A percentile compares a stretch with the other conserved stretches of the same genome.
phyloP scores from a whole-genome alignment of 1,139 yeast genomes.

The Scheffersomyces parashehatae region DNA sequence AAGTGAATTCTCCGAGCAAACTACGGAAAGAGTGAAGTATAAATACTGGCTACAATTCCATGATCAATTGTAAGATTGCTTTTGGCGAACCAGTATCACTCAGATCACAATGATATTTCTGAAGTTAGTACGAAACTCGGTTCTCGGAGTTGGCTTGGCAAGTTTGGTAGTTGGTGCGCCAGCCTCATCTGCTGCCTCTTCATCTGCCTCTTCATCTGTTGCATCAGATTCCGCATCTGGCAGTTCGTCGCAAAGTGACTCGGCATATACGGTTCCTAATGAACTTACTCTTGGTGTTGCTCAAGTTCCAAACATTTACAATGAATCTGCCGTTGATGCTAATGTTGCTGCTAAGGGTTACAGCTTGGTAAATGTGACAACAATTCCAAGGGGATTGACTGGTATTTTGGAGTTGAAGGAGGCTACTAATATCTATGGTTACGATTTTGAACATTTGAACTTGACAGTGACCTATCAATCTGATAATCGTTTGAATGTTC shows the following conservation, averaged over 20 bases:
- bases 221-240: neutral
- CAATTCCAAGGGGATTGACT: slow-evolving; percentile 18
- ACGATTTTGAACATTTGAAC: slow-evolving; percentile 25
- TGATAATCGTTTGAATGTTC: slow-evolving; percentile 22
- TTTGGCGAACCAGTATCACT: too few species aligned
- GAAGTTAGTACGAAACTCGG: neutral
- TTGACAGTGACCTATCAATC: slow-evolving; percentile 29
- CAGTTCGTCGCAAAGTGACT: neutral
- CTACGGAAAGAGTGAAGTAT: too few species aligned
- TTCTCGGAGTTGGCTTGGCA: neutral
- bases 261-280: slow-evolving; percentile 8
- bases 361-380: slow-evolving; percentile 15
- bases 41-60: too few species aligned
- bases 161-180: neutral
- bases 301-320: slow-evolving; percentile 26
- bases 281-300: slow-evolving; percentile 20
- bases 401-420: slow-evolving; percentile 23
- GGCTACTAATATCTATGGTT: slow-evolving; percentile 30
- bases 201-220: neutral
- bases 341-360: slow-evolving; percentile 28
- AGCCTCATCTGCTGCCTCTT: neutral
- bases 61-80: too few species aligned
- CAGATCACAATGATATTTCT: neutral
- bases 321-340: slow-evolving; percentile 27
- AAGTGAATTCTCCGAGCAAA: too few species aligned